Evolutionary conservation across 352 stramenopile genomes (phyloP), one percentile per base, ranked within the genome.

Genomic region (Thalassiosira exigua): DNA sequence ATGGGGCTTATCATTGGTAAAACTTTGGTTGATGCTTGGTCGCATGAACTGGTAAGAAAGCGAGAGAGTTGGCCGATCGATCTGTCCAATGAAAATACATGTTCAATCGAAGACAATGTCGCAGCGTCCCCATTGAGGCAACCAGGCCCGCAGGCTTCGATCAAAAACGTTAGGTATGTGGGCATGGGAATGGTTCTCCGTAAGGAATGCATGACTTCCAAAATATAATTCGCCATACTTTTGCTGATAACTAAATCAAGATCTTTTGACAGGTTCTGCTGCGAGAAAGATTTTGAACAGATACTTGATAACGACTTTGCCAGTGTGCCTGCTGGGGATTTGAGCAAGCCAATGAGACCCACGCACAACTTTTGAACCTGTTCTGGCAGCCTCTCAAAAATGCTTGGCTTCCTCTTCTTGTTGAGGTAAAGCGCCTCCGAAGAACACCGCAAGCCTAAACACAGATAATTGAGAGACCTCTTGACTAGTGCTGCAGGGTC

Each of bases 161-260:
- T 75, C 21, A 93, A 26, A 68, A 93, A 92, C 44, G 58, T 59
- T 19, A 93, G 50, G 60, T 87, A 93, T n/a, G 33, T 46, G 62
- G 84, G 65, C 79, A 93, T 86, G 0, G 68, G 29, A 50, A 92
- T 82, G 12, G 73, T 84, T 70, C 79, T 92, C 44, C 88, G 66
- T 54, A 89, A 71, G 4, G 33, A 68, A 75, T 84, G 61, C 58
- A 90, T 70, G 22, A 82, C 57, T 66, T 90, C 75, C 33, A 77
- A 64, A 11, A 87, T 84, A 48, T 84, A 87, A 33, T 58, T 72
- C 39, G 62, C 67, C 62, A 87, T 76, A 21, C 33, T 64, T 1
- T 41, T 48, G 56, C 33, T 70, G 36, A 39, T 66, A n/a, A 50
- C 21, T n/a, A 36, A 54, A 57, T 4, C 12, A 51, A 50, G 46